Conservation (phyloP, 192 early-diverging fungal species). For the Backusella circina region DNA sequence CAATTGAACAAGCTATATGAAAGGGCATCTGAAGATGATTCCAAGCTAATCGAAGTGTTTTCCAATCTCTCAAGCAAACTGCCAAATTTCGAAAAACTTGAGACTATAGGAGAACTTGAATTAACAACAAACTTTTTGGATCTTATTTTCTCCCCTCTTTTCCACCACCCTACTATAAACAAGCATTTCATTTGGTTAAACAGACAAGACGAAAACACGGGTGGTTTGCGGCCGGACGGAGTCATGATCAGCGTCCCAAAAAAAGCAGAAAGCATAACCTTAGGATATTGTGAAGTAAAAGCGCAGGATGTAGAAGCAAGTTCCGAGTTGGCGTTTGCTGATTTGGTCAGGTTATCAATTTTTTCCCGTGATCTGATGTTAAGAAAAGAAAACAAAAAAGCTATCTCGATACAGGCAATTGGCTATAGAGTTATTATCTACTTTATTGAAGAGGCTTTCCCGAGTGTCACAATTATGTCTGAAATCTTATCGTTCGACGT, state of each 20-base stretch:
- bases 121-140: conserved; percentile 3
- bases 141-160: not conserved
- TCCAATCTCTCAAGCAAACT: not conserved
- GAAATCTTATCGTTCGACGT: not conserved
- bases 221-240: not conserved
- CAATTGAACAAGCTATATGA: conserved; percentile 6
- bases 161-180: not conserved
- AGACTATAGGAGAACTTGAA: not conserved
- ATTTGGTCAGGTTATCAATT: not conserved
- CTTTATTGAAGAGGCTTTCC: not conserved
- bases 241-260: too few species aligned
- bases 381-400: conserved; percentile 2
- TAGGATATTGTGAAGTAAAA: conserved; percentile 3
- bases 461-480: not conserved
- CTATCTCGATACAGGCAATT: not conserved
- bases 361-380: not conserved
- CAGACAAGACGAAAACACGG: conserved; percentile 2
- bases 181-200: conserved; percentile 4
- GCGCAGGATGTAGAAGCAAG: not conserved
- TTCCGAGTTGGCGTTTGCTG: conserved; percentile 4
- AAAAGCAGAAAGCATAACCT: not conserved
- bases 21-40: conserved; percentile 3
- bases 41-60: conserved; percentile 1
- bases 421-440: conserved; percentile 1
- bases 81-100: conserved; percentile 6